A percentile compares a stretch with the other conserved stretches of the same genome.
These are phyloP conservation scores for Ophiostoma sp. DNA, from an alignment of 2,329 filamentous ascomycete genomes.

Conservation along the genomic window DNA sequence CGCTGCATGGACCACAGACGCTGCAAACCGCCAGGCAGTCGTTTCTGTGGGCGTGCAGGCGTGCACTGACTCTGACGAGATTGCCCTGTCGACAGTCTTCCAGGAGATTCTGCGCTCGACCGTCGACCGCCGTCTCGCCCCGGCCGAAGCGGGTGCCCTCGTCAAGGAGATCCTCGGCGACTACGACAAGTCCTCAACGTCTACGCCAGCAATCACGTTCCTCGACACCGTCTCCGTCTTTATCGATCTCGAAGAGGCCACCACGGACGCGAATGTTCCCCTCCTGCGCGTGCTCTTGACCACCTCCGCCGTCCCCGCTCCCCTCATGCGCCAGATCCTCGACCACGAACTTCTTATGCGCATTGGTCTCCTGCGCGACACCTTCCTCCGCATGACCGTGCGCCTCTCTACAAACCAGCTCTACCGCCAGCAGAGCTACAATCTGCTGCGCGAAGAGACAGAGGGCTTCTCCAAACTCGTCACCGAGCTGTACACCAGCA, in stretches of 20 bases:
- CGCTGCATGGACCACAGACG: slow-evolving; percentile 55
- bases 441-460: slow-evolving; percentile 87
- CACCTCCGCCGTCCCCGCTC: slow-evolving; percentile 65
- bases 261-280: slow-evolving; percentile 41
- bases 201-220: slow-evolving; percentile 56
- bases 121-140: slow-evolving; percentile 61
- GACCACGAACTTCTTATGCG: slow-evolving; percentile 71
- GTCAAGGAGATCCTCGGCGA: slow-evolving; percentile 64
- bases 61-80: slow-evolving; percentile 60
- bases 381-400: slow-evolving; percentile 76
- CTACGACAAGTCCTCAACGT: background rate
- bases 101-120: slow-evolving; percentile 79
- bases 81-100: slow-evolving; percentile 66
- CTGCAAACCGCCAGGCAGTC: slow-evolving; percentile 59
- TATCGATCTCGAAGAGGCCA: slow-evolving; percentile 61
- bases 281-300: slow-evolving; percentile 63
- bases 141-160: slow-evolving; percentile 63
- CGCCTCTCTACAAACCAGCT: slow-evolving; percentile 88
- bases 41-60: slow-evolving; percentile 60
- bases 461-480: slow-evolving; percentile 96
- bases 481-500: slow-evolving; percentile 87
- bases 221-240: slow-evolving; percentile 78
- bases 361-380: slow-evolving; percentile 76
- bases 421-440: slow-evolving; percentile 96
- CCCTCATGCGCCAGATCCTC: slow-evolving; percentile 73